Evolutionary conservation across 306 rosid genomes (phyloP), one percentile per base, ranked within the genome.

Genomic region (Rosa chinensis): DNA sequence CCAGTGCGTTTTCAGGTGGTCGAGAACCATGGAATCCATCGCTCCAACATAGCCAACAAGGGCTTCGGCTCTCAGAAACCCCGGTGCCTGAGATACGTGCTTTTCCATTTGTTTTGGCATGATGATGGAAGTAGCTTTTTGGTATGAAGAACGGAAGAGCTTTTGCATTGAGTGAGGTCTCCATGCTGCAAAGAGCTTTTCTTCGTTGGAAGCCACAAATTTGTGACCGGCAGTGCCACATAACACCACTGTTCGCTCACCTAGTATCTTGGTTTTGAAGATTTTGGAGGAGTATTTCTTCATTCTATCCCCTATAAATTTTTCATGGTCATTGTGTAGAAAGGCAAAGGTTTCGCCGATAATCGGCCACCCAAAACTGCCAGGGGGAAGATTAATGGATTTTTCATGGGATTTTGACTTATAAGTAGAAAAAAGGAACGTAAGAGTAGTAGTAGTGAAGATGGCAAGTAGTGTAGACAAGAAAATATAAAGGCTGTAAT

Each of bases 1-100:
- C 69, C 69, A 63, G 69, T 63, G 10, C 43, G 2, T 5, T 63
- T 63, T 63, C 69, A 63, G 18, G 42, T 63, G 42, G 69, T 63
- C n/a, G n/a, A 63, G 69, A 28, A 63, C 43, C n/a, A 63, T 63
- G 9, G 69, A 35, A 63, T 63, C 69, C 69, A 63, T 63, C 20
- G 6, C 43, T 6, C 2, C 39, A 43, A 63, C 69, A n/a, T 63
- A 63, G 69, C 69, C 20, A 1, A 63, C 43, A 10, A 63, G 69
- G 69, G 69, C 43, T 13, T 63, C 42, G n/a, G 69, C 42, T 63
- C 43, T 63, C 39, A 63, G 20, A 13, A 63, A 63, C 42, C 69
- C 69, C 4, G 43, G 69, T 32, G 69, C 69, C 0, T 35, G 20
- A 32, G 8, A 0, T 1, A 63, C 43, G 8, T 63, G 43, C 69